Evolutionary conservation across 2,329 filamentous ascomycete genomes (phyloP), one percentile per base, ranked within the genome.

Genomic region (Ceratocystis diversiconidia): DNA sequence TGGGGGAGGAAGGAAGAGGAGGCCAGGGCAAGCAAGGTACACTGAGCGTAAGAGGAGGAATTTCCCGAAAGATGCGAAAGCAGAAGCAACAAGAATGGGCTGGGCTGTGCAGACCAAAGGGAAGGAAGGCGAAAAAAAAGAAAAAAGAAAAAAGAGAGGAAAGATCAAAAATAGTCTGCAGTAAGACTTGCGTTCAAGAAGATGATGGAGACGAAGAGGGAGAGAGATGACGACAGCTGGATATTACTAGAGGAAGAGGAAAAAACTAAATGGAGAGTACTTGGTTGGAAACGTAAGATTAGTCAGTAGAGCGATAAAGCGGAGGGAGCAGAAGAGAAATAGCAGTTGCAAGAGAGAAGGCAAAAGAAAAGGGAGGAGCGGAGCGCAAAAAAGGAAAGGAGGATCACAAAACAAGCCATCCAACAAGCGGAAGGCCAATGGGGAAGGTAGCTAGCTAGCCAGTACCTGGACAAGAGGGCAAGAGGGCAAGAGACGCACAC

Each of bases 61-160:
- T 57, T 41, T 57, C 32, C 36, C 46, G 32, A 30, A 25, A 55
- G 62, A 44, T 64, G 62, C 50, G 50, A 55, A 55, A 64, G 25
- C 32, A 30, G 44, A 50, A 50, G 50, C 30, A 64, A 25, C 48
- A 28, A 50, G 5, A 25, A 44, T 30, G 62, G 50, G 50, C 32
- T 30, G 62, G 50, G 50, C 32, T 41, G 62, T 41, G 62, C 62
- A 55, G 32, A 12, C 28, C 30, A 55, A 63, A 41, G 48, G 44
- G 41, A 52, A 57, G n/a, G 6, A 50, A 36, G 62, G 44, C 30
- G 19, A 25, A 41, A 61, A 28, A 50, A 41, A 46, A 48, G 19
- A 32, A 44, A 62, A n/a, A 60, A 22, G 19, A 32, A 17, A 65
- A 32, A 60, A 32, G 4, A 32, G 48, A 30, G 10, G 46, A 25